A percentile compares a stretch with the other conserved stretches of the same genome.
Evolutionary conservation across 2,329 filamentous ascomycete species (phyloP).

Genomic region (Pestalotiopsis fici): DNA sequence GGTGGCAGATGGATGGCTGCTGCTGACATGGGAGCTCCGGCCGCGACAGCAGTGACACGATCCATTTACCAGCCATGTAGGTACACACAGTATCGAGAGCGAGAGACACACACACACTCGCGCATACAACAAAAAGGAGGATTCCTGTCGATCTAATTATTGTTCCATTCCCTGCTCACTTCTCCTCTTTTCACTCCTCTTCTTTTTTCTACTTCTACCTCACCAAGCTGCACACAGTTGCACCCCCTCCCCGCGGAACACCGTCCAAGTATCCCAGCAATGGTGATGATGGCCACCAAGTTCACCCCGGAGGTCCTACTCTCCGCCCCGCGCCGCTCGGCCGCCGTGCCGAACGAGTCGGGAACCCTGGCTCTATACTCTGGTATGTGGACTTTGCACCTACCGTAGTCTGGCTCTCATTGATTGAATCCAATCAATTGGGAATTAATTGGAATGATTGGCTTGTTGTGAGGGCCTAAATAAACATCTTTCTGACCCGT

Average conservation of each 20-base stretch:
- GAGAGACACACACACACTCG: too few species aligned
- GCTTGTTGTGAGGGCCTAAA: neutral
- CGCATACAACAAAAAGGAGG: neutral
- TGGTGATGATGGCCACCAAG: conserved; percentile 71
- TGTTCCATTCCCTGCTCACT: neutral
- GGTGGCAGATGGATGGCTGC: neutral
- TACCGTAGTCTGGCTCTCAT: too few species aligned
- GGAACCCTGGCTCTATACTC: conserved; percentile 68
- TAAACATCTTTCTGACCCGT: neutral
- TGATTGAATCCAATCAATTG: too few species aligned
- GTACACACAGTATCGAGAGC: too few species aligned
- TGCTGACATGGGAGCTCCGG: too few species aligned
- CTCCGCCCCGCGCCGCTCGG: conserved; percentile 71
- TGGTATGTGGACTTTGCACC: conserved; percentile 31
- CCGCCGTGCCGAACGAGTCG: conserved; percentile 68
- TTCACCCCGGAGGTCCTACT: conserved; percentile 79
- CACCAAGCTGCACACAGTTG: neutral
- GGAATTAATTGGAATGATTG: neutral
- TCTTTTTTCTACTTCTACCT: neutral
- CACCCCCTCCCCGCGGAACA: neutral
- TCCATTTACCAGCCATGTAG: neutral
- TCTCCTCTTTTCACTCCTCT: neutral
- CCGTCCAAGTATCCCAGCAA: conserved; percentile 33
- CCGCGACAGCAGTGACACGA: neutral
- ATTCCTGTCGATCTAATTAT: neutral